Percentiles rank a stretch among this genome's conserved stretches.
Conservation (phyloP, 495 filamentous ascomycete genomes). For the Talaromyces borbonicus region DNA sequence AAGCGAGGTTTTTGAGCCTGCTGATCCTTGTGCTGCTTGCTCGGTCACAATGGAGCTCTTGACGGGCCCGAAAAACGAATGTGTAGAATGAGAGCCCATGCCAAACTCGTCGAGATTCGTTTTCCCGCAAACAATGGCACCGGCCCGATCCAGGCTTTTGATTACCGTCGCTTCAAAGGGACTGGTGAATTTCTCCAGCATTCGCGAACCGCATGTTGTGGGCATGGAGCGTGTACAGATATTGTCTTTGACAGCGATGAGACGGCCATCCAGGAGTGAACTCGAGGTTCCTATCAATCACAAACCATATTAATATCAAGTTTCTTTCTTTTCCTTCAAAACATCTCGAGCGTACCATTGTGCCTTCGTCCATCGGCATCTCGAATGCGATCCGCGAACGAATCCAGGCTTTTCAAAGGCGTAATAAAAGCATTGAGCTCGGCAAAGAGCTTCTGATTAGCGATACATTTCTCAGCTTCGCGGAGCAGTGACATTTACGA, state of each 20-base stretch:
- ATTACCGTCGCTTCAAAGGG: slow-evolving; percentile 86
- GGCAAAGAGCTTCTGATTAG: slow-evolving; percentile 32
- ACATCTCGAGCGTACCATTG: slow-evolving; percentile 18
- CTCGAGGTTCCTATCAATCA: slow-evolving; percentile 19
- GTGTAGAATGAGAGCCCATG: slow-evolving; percentile 84
- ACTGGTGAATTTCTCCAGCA: slow-evolving; percentile 56
- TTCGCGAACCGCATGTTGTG: slow-evolving; percentile 75
- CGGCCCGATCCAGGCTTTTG: slow-evolving; percentile 49
- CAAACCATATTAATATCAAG: background rate
- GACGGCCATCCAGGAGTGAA: slow-evolving; percentile 37
- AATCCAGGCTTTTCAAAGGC: slow-evolving; percentile 20
- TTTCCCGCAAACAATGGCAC: slow-evolving; percentile 62
- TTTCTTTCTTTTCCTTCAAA: background rate
- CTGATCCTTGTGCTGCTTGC: too few relatives aligned
- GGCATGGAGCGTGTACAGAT: slow-evolving; percentile 61
- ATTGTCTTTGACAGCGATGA: slow-evolving; percentile 82
- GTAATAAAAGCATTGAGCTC: slow-evolving; percentile 39
- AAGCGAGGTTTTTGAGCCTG: slow-evolving; percentile 19
- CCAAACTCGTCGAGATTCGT: slow-evolving; percentile 97
- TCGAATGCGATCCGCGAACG: slow-evolving; percentile 26
- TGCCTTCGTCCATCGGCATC: slow-evolving; percentile 31
- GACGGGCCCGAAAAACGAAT: slow-evolving; percentile 65
- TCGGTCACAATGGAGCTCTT: slow-evolving; percentile 25
- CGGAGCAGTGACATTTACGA: slow-evolving; percentile 38
- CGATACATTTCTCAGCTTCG: slow-evolving; percentile 39